Evolutionary conservation across 371 early-diverging fungal species (phyloP).

Genomic region (Nematocida displodere): DNA sequence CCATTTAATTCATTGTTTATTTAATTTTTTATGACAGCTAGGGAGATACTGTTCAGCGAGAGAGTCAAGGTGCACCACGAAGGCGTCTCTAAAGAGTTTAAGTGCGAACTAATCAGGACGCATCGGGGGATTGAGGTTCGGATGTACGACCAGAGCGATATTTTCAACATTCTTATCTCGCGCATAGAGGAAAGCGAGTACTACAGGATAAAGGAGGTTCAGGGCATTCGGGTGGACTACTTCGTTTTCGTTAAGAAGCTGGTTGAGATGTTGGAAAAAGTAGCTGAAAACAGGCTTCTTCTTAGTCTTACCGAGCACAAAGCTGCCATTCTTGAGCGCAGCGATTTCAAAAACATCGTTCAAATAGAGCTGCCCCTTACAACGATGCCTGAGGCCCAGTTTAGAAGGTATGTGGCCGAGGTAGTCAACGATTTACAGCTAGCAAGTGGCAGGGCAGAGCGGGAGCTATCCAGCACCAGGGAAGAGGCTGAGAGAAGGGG

Average conservation of each 20-base stretch:
- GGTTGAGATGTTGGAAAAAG: conserved; percentile 58
- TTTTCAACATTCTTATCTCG: conserved; percentile 19
- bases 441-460: conserved; percentile 59
- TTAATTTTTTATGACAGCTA: not conserved
- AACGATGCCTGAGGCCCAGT: conserved; percentile 61
- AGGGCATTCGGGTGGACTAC: conserved; percentile 65
- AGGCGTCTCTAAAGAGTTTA: conserved; percentile 7
- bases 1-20: not conserved
- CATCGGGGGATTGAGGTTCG: not conserved
- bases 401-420: conserved; percentile 61
- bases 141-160: conserved; percentile 12
- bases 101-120: conserved; percentile 5
- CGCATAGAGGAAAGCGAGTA: conserved; percentile 53
- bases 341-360: conserved; percentile 64
- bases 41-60: not conserved
- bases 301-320: conserved; percentile 40
- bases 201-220: conserved; percentile 64
- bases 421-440: conserved; percentile 58
- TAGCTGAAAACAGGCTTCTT: conserved; percentile 48
- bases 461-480: conserved; percentile 59
- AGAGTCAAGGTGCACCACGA: not conserved
- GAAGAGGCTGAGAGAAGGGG: conserved; percentile 47
- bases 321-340: conserved; percentile 63
- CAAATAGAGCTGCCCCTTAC: conserved; percentile 62
- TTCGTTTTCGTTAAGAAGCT: conserved; percentile 57